These are phyloP conservation scores for Xylaria flabelliformis DNA, from an alignment of 495 filamentous ascomycete genomes.

Conservation along the genomic window DNA sequence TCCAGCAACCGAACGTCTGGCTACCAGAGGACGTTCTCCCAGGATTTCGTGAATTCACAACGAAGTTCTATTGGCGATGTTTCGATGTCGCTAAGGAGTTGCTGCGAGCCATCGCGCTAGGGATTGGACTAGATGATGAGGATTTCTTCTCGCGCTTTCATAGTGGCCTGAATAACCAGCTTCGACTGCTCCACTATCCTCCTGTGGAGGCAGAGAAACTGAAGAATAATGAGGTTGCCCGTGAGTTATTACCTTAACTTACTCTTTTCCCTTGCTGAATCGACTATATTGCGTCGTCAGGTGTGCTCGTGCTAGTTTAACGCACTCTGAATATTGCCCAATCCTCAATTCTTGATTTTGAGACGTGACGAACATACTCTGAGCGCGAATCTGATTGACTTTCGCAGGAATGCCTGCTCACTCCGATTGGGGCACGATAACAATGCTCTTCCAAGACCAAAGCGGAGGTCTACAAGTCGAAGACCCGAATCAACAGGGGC, in stretches of 20 bases:
- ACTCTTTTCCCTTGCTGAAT: background rate
- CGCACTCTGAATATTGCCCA: background rate
- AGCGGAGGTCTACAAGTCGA: constrained; percentile 65
- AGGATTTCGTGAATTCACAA: constrained; percentile 66
- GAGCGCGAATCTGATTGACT: background rate
- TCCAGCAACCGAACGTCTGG: constrained; percentile 69
- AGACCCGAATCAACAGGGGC: constrained; percentile 53
- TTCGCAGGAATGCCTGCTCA: constrained; percentile 55
- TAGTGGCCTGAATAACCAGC: constrained; percentile 65
- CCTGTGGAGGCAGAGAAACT: constrained; percentile 57
- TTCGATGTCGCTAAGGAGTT: constrained; percentile 54
- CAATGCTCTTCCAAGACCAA: constrained; percentile 59
- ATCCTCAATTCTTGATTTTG: background rate
- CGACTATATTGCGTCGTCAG: background rate
- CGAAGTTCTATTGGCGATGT: constrained; percentile 62
- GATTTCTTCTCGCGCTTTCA: constrained; percentile 60
- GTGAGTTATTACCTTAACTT: constrained; percentile 28
- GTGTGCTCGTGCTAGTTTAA: background rate
- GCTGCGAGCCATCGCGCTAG: constrained; percentile 58
- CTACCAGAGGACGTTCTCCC: constrained; percentile 62
- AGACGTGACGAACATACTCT: background rate
- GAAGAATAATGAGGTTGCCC: constrained; percentile 51
- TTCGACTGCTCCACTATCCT: constrained; percentile 72
- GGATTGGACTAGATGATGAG: constrained; percentile 59
- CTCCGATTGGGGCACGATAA: constrained; percentile 58